Evolutionary conservation across 2,329 filamentous ascomycete species (phyloP).

Genomic region (Sclerotinia trifoliorum): DNA sequence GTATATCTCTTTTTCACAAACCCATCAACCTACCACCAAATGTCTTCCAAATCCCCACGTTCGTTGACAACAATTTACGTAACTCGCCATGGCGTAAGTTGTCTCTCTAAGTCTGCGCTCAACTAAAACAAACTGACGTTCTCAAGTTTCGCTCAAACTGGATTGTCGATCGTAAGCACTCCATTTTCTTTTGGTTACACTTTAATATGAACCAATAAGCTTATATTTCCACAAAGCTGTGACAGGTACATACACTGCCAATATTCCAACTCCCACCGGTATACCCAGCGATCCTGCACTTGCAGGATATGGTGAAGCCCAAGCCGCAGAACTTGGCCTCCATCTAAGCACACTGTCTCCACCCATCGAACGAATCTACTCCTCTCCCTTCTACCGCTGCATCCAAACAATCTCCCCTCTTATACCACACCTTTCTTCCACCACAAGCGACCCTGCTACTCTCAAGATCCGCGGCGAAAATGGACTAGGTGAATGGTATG

Average conservation of each 20-base stretch:
- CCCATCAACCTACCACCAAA: neutral
- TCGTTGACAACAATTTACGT: conserved; percentile 58
- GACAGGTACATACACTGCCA: conserved; percentile 74
- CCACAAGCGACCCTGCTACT: conserved; percentile 28
- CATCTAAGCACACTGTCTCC: conserved; percentile 63
- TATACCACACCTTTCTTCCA: conserved; percentile 47
- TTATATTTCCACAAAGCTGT: conserved; percentile 40
- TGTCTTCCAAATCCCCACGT: conserved; percentile 18
- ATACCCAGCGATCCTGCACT: conserved; percentile 86
- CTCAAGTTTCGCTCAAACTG: conserved; percentile 84
- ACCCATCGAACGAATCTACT: conserved; percentile 75
- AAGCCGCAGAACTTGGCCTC: conserved; percentile 73
- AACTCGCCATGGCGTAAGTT: conserved; percentile 70
- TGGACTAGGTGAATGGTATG: conserved; percentile 84
- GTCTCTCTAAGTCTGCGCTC: conserved; percentile 24
- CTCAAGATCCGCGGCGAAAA: conserved; percentile 54
- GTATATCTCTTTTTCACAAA: conserved; percentile 39
- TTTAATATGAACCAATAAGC: no score
- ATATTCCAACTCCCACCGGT: conserved; percentile 77
- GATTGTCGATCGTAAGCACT: conserved; percentile 63
- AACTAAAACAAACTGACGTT: conserved; percentile 25
- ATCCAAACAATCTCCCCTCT: conserved; percentile 79
- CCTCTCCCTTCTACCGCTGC: conserved; percentile 83
- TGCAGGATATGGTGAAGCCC: conserved; percentile 80
- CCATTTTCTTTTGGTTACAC: no score